Base-by-base conservation (phyloP, 495 filamentous ascomycete genomes). In the Hypoxylon fuscum region DNA sequence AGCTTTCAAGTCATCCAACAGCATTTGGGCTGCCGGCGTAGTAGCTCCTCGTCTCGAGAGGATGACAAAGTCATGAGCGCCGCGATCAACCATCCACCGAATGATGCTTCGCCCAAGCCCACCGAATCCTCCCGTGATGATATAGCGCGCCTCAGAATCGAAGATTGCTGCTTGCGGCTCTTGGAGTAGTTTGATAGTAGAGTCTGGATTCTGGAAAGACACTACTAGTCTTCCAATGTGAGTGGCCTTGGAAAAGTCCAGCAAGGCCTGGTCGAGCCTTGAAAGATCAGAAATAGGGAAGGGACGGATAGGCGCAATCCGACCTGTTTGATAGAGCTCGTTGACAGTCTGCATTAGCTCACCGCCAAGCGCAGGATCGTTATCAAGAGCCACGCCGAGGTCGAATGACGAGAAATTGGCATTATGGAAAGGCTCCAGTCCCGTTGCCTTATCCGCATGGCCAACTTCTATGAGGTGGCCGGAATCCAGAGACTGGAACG, bases 51-150 rank as follows among this genome's bases (percentile, higher is more conserved):
- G 3, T 27, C 25, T 27, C 4, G 25, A 27, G 4, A 3, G 8
- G 25, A 27, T 27, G 8, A 27, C 8, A 4, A 27, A 4, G 25
- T 27, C 22, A 9, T 21, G 21, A 21, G 58, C 21, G 10, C 58
- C 59, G 5, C 22, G 29, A 9, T 7, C 6, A 1, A 7, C 8
- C 2, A 55, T 27, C 25, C 25, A 27, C 8, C 25, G 3, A 8
- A 27, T 8, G 25, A 27, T 27, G n/a, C n/a, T n/a, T n/a, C 76
- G 73, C 5, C 85, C 85, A 2, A 88, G 68, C 0, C 83, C 84
- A 2, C 84, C 81, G 0, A 87, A 69, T 21, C 82, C 82, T 1
- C 85, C 83, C n/a, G 76, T 71, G 4, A 88, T 41, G 5, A 88
- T 43, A 43, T 86, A 86, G n/a, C 69, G 70, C 1, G 72, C 75